These are phyloP conservation scores for Elsinoe australis DNA, from an alignment of 2,329 filamentous ascomycete genomes.

Conservation along the genomic window DNA sequence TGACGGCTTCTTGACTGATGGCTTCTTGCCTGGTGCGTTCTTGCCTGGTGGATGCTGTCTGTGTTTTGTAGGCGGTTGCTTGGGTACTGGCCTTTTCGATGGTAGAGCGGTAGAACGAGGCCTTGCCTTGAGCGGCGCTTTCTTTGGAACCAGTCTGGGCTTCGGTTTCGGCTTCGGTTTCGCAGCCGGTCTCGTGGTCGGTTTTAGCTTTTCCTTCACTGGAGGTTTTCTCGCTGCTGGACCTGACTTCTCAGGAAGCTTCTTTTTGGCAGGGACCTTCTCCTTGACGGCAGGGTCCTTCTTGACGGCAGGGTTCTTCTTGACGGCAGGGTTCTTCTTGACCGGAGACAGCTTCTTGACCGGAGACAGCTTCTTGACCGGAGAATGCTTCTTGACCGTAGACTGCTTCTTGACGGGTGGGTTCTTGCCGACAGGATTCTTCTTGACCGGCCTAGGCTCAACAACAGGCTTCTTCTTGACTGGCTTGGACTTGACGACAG, in stretches of 20 bases:
- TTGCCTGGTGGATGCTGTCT: not conserved
- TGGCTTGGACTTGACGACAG: not conserved
- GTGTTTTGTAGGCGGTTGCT: not conserved
- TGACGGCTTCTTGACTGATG: not conserved
- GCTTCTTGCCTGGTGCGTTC: not conserved
- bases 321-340: not conserved
- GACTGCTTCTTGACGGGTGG: not conserved
- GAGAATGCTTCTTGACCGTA: not conserved
- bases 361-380: not conserved
- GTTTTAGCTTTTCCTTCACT: not conserved
- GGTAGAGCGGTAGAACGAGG: not conserved
- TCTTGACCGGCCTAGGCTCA: too few relatives aligned
- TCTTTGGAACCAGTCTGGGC: not conserved
- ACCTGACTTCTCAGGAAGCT: too few relatives aligned
- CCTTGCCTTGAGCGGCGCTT: not conserved
- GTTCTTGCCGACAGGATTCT: not conserved
- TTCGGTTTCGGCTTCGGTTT: not conserved
- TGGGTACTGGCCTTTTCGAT: too few relatives aligned
- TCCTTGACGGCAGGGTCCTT: too few relatives aligned
- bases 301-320: not conserved
- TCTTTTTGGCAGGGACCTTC: too few relatives aligned
- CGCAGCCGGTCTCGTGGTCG: not conserved
- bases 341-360: not conserved
- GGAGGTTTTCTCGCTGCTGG: too few relatives aligned
- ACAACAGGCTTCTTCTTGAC: constrained; percentile 1